phyloP scores from a whole-genome alignment of 2,329 filamentous ascomycete genomes.

The Elsinoe ampelina region DNA sequence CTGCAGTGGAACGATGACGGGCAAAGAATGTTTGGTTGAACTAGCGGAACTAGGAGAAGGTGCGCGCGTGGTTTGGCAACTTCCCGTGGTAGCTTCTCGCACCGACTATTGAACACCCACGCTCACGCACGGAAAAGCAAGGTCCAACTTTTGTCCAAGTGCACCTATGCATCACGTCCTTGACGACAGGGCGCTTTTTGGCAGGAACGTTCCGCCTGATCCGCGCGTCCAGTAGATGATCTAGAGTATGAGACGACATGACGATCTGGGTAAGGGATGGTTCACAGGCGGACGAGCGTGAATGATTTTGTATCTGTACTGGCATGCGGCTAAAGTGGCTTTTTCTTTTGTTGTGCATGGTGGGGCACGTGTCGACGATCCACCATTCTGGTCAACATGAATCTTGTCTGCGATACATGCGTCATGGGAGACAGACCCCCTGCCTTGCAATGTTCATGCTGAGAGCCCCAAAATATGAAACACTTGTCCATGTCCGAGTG shows the following conservation, averaged over 20 bases:
- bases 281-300: not conserved
- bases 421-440: not conserved
- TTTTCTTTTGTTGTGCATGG: not conserved
- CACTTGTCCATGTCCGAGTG: not conserved
- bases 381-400: not conserved
- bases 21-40: not conserved
- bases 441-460: not conserved
- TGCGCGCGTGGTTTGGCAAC: not conserved
- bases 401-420: not conserved
- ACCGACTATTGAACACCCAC: not conserved
- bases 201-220: not conserved
- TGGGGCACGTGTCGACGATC: not conserved
- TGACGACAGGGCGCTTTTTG: too few relatives aligned
- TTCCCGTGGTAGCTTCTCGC: not conserved
- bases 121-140: conserved; percentile 1
- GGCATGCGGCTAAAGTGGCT: not conserved
- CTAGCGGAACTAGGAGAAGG: not conserved
- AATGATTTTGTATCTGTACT: not conserved
- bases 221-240: not conserved
- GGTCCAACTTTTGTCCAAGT: not conserved
- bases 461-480: too few relatives aligned
- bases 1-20: not conserved
- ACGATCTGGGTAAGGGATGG: not conserved
- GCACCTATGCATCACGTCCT: too few relatives aligned
- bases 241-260: not conserved